Evolutionary conservation across 495 filamentous ascomycete genomes (phyloP), one percentile per base, ranked within the genome.

Genomic region (Talaromyces nanjingensis): DNA sequence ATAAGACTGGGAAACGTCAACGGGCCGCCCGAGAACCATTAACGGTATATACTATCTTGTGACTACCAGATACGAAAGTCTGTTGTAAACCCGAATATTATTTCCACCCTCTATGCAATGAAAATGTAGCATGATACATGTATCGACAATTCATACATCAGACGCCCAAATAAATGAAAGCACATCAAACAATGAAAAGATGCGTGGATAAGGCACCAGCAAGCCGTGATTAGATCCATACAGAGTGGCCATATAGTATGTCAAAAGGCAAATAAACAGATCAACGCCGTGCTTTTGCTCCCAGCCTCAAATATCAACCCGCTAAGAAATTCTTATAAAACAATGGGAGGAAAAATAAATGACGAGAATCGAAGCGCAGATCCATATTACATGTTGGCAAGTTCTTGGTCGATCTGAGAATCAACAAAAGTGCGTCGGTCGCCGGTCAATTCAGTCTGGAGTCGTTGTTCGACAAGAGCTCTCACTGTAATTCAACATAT

Each of bases 341-440:
- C 56, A 65, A 58, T 22, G 27, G 24, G n/a, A 22, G n/a, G 37
- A 42, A 59, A 59, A 60, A 64, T 39, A 63, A 63, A 65, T 29
- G 66, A 42, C 54, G 6, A 65, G 42, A 45, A 59, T 14, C 25
- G 22, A 33, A 56, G 54, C 59, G 14, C n/a, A n/a, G 20, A 24
- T 58, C 62, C 47, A 63, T 25, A 70, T 82, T 81, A 96, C 93
- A 97, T 96, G 75, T 90, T 96, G 59, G 93, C 92, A 67, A 98
- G 79, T 77, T 97, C 93, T 60, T 84, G 84, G 76, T 98, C 94
- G 76, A 98, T 98, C 78, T 90, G 87, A 67, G 86, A 83, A 76
- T 97, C 93, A 74, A 97, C 79, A 79, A 94, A 97, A 25, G 82
- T 83, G 66, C 87, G 83, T 71, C 90, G 88, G 67, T 97, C 92